These are phyloP conservation scores for Podaxis mareebaensis DNA, from an alignment of 768 basidiomycete species.

Conservation along the genomic window DNA sequence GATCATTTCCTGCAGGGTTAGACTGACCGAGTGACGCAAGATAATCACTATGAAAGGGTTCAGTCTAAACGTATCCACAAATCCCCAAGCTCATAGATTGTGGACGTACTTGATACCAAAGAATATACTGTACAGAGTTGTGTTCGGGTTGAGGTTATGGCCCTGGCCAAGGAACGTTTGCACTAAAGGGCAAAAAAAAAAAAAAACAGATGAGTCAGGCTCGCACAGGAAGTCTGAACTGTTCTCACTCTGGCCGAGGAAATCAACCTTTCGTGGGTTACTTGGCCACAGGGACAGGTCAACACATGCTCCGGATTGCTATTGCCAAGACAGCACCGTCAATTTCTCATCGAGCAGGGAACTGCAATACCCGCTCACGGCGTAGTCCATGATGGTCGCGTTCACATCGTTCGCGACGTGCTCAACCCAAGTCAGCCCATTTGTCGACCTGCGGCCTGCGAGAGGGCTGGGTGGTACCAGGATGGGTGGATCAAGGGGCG, in stretches of 20 bases:
- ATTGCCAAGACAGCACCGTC: conserved; percentile 1
- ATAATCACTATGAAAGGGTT: conserved; percentile 37
- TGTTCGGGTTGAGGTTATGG: conserved; percentile 42
- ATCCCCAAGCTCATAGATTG: too few species aligned
- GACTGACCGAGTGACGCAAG: conserved; percentile 40
- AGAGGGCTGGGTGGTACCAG: conserved; percentile 40
- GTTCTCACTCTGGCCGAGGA: conserved; percentile 44
- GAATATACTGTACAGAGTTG: conserved; percentile 52
- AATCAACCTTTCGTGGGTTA: conserved; percentile 46
- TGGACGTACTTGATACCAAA: conserved; percentile 53
- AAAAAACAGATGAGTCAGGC: not conserved
- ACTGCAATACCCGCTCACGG: conserved; percentile 31
- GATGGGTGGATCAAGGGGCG: conserved; percentile 44
- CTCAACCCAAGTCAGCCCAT: conserved; percentile 54
- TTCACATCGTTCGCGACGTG: conserved; percentile 41
- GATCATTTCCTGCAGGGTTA: not conserved
- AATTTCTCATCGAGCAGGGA: not conserved
- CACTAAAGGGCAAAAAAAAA: conserved; percentile 28
- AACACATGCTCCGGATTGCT: conserved; percentile 47
- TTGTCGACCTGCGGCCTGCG: conserved; percentile 53
- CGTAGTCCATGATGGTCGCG: conserved; percentile 52
- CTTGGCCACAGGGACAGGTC: conserved; percentile 53
- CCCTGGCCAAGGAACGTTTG: conserved; percentile 44
- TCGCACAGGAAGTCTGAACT: not conserved
- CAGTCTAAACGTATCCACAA: not conserved